Conservation (phyloP, 495 filamentous ascomycete genomes). For the Elasticomyces elasticus region DNA sequence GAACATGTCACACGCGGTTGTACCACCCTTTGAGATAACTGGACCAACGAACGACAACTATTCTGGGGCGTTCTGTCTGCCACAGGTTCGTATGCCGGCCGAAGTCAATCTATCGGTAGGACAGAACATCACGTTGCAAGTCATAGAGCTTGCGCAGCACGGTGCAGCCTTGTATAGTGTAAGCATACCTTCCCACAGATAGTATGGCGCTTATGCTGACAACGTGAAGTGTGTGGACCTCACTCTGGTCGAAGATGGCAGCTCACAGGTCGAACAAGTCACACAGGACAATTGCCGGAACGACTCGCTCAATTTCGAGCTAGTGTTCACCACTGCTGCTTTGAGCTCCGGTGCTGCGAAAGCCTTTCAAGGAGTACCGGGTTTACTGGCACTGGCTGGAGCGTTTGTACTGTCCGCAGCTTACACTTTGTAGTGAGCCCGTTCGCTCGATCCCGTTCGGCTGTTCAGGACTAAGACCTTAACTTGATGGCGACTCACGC, state of each 20-base stretch:
- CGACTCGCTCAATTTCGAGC: slow-evolving; percentile 60
- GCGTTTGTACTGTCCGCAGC: background rate
- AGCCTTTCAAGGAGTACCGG: background rate
- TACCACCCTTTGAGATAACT: slow-evolving; percentile 72
- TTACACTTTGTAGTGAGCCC: background rate
- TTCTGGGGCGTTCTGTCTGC: slow-evolving; percentile 78
- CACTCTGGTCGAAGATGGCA: slow-evolving; percentile 64
- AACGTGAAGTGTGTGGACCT: slow-evolving; percentile 74
- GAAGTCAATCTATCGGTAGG: slow-evolving; percentile 63
- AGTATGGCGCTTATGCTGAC: slow-evolving; percentile 19
- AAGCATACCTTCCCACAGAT: slow-evolving; percentile 30
- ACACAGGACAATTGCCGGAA: slow-evolving; percentile 79
- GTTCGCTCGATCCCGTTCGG: no score
- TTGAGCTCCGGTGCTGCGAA: slow-evolving; percentile 4
- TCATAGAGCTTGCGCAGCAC: slow-evolving; percentile 81
- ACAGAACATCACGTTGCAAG: slow-evolving; percentile 88
- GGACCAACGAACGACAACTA: slow-evolving; percentile 76
- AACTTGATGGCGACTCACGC: no score
- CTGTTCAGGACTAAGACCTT: no score
- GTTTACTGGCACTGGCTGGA: background rate
- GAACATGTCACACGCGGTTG: slow-evolving; percentile 86
- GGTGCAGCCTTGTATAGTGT: slow-evolving; percentile 89
- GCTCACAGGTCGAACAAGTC: slow-evolving; percentile 52
- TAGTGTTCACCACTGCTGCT: slow-evolving; percentile 52
- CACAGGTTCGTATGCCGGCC: slow-evolving; percentile 76